Evolutionary conservation across 495 filamentous ascomycete genomes (phyloP).

Genomic region (Extremus antarcticus): DNA sequence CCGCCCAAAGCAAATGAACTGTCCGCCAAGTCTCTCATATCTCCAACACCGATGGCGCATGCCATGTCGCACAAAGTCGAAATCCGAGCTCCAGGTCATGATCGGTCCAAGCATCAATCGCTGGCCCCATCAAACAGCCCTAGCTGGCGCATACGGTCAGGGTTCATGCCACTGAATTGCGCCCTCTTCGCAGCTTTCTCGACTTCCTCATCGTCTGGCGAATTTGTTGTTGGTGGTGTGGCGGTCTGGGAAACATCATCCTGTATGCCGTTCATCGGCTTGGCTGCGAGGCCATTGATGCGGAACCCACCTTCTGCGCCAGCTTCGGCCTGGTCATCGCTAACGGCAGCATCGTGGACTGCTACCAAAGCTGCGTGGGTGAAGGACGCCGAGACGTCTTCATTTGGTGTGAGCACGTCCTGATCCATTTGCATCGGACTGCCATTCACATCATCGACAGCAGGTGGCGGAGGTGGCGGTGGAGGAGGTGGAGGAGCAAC

Average conservation of each 20-base stretch:
- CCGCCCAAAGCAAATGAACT: no score
- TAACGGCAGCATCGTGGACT: constrained; percentile 5
- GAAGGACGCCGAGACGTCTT: constrained; percentile 15
- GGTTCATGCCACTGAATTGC: constrained; percentile 22
- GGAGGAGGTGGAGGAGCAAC: constrained; percentile 36
- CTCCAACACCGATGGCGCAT: no score
- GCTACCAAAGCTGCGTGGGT: constrained; percentile 11
- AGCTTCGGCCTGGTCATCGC: background rate
- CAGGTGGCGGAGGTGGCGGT: constrained; percentile 32
- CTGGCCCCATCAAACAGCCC: constrained; percentile 13
- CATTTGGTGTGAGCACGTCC: background rate
- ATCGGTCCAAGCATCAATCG: background rate
- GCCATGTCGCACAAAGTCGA: no score
- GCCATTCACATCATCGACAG: constrained; percentile 17
- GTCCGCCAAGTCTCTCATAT: no score
- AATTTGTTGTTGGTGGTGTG: constrained; percentile 28
- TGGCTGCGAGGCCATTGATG: constrained; percentile 5
- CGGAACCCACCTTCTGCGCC: background rate
- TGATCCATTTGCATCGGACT: constrained; percentile 17
- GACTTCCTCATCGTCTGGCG: constrained; percentile 16
- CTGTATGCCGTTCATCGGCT: constrained; percentile 1
- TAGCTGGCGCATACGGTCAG: constrained; percentile 21
- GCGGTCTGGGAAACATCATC: constrained; percentile 25
- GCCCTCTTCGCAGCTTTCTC: constrained; percentile 6
- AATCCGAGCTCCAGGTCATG: background rate